These are phyloP conservation scores for Chenopodium quinoa DNA, from an alignment of 148 eudicot genomes.

Conservation along the genomic window DNA sequence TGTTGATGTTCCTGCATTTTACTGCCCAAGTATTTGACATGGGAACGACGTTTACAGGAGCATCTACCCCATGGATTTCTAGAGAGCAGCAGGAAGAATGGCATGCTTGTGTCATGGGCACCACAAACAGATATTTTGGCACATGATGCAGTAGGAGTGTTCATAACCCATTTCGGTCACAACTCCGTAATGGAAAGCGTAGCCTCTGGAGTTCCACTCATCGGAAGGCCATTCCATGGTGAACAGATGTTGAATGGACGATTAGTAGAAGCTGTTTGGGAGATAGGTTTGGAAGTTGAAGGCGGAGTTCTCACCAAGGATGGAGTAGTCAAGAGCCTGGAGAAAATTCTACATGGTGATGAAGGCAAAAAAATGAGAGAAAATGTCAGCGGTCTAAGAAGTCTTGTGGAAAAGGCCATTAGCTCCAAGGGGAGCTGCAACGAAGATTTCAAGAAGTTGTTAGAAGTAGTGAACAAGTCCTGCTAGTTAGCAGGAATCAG, in stretches of 20 bases:
- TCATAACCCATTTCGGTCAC: constrained; percentile 44
- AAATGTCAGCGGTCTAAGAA: constrained; percentile 18
- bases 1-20: background rate
- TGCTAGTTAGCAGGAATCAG: background rate
- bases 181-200: constrained; percentile 38
- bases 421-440: constrained; percentile 37
- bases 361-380: constrained; percentile 34
- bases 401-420: constrained; percentile 25
- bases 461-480: constrained; percentile 22
- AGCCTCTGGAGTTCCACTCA: constrained; percentile 32
- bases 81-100: constrained; percentile 22
- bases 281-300: constrained; percentile 33
- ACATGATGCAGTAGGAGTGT: constrained; percentile 36
- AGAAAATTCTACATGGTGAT: constrained; percentile 17
- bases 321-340: constrained; percentile 26
- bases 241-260: constrained; percentile 41
- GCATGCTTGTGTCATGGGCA: constrained; percentile 38
- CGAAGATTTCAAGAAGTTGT: constrained; percentile 23
- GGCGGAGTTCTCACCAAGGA: constrained; percentile 34
- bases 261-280: constrained; percentile 37
- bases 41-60: background rate
- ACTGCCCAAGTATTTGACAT: background rate
- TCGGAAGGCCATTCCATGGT: constrained; percentile 35
- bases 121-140: constrained; percentile 35
- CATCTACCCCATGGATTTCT: constrained; percentile 33